phyloP scores from a whole-genome alignment of 768 basidiomycete genomes.

The Agrocybe chaxingu region DNA sequence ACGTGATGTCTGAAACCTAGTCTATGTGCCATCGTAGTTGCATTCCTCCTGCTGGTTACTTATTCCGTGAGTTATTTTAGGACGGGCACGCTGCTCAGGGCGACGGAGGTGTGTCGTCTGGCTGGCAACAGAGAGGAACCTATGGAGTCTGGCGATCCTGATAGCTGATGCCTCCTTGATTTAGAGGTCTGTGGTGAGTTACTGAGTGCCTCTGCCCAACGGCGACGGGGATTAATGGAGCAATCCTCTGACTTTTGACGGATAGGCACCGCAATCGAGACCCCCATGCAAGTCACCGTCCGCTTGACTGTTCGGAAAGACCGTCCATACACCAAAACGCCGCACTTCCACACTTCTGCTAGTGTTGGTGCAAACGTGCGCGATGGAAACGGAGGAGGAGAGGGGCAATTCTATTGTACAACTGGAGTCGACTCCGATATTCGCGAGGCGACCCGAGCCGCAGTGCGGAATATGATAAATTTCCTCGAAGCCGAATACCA shows the following conservation, averaged over 20 bases:
- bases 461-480: constrained; percentile 56
- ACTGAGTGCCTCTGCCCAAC: too few relatives aligned
- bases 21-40: too few relatives aligned
- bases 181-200: constrained; percentile 58
- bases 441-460: constrained; percentile 50
- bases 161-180: not conserved
- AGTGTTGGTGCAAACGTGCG: constrained; percentile 16
- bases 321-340: constrained; percentile 54
- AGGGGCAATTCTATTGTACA: constrained; percentile 48
- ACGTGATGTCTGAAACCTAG: constrained; percentile 13
- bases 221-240: too few relatives aligned
- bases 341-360: constrained; percentile 43
- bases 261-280: constrained; percentile 61
- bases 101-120: constrained; percentile 48
- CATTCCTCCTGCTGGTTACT: not conserved
- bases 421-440: constrained; percentile 58
- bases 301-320: constrained; percentile 57
- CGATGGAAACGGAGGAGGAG: constrained; percentile 11
- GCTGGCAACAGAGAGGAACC: not conserved
- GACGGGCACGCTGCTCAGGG: constrained; percentile 69
- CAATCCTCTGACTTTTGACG: not conserved
- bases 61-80: constrained; percentile 22
- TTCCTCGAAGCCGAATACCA: constrained; percentile 43
- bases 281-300: constrained; percentile 53
- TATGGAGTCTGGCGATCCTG: not conserved